Base-by-base conservation (phyloP, 192 early-diverging fungal genomes). In the Entomortierella parvispora region DNA sequence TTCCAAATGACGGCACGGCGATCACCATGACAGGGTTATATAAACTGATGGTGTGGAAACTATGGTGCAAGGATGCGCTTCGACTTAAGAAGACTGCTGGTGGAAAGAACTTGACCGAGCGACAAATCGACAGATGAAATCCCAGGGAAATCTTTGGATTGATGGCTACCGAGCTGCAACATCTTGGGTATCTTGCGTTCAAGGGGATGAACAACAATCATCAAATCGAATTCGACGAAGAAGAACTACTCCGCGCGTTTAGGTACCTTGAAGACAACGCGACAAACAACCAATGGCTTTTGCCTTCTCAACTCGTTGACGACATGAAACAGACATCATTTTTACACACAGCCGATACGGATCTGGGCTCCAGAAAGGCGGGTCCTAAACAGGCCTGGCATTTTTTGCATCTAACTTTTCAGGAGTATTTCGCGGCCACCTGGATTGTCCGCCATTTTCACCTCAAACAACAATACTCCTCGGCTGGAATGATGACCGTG, bases 351-450 rank as follows among this genome's bases (percentile, higher is more conserved):
- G 22, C 62, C 0, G 37, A 50, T 15, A 31, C 60, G 2, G 60
- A 50, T 28, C 60, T 49, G 23, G 44, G 49, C 31, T 2, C 22
- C 20, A 37, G 0, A 26, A 52, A 62, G 1, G n/a, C 43, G 3
- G 0, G 4, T 0, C 45, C 58, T 1, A 31, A 59, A 33, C 48
- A 52, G 28, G 26, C 33, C 48, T 62, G 59, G 59, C 33, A 25
- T 43, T 62, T 62, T 10, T 33, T 61, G 47, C 61, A 51, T 51
- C 48, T 63, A 33, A 49, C 61, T 3, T 63, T 63, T 18, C 61
- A 49, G 4, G 61, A 63, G 23, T 63, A 37, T 40, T 63, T 63
- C 15, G 61, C 61, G 6, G 61, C 61, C 2, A 51, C 3, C 3
- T 63, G 47, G 47, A 23, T 63, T 9, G 62, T 20, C 31, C 37